Conservation (phyloP, 78 protist species). For the Planoprotostelium fungivorum region DNA sequence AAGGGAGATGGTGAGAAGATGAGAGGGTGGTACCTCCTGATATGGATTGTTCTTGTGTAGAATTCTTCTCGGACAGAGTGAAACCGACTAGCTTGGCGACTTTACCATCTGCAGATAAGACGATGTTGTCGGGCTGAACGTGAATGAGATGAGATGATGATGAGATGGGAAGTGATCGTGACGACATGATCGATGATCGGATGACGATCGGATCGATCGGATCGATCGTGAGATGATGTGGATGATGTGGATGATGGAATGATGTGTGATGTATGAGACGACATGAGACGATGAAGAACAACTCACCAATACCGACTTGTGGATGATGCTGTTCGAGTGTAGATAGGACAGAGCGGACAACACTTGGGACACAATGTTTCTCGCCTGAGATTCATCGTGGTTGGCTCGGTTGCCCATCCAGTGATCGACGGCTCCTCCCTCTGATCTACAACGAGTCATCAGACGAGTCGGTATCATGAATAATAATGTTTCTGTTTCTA, state of each 20-base stretch:
- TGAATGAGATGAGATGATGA: too few species aligned
- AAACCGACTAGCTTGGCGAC: neutral
- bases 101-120: neutral
- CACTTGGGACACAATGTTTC: neutral
- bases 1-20: neutral
- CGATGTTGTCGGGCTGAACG: neutral
- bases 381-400: neutral
- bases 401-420: neutral
- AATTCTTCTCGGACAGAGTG: neutral
- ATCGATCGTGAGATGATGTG: too few species aligned
- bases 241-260: too few species aligned
- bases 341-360: neutral
- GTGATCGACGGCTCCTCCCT: neutral
- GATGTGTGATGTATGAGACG: too few species aligned
- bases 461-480: too few species aligned
- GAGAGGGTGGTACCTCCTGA: neutral
- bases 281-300: too few species aligned
- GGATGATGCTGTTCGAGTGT: neutral
- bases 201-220: too few species aligned
- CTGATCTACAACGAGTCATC: neutral
- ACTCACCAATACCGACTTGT: neutral
- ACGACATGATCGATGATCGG: too few species aligned
- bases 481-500: too few species aligned
- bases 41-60: neutral
- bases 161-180: too few species aligned